Base-by-base conservation (phyloP, 2,329 filamentous ascomycete species). In the Tolypocladium tundrense region DNA sequence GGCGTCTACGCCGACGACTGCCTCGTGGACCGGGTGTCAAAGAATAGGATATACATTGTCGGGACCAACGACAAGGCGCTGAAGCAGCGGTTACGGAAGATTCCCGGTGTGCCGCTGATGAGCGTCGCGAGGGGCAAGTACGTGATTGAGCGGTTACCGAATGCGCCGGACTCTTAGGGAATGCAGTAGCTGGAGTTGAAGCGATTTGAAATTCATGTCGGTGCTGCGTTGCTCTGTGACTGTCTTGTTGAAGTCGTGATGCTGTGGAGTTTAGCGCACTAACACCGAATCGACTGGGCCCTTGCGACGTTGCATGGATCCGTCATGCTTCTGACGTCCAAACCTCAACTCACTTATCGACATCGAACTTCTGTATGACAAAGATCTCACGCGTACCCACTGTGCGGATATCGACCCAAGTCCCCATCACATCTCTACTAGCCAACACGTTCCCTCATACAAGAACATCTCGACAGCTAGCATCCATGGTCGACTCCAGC, bases 91-190 rank as follows among this genome's bases (percentile, higher is more conserved):
- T 81, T 96, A 66, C 81, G 92, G 62, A 97, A 96, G 76, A 72
- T 79, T 50, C 73, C 75, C 45, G 79, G 81, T 72, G 85, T 88
- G 58, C 87, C 87, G 33, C 84, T 90, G 65, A 81, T 96, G 79
- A 91, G 86, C 67, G 90, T 94, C 35, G 89, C 88, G 7, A 83
- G 90, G 67, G 91, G 90, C 52, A 97, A 97, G 74, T 97, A 97
- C 73, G 87, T 93, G 53, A 94, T 99, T 68, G 94, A 97, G 79
- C 84, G 92, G 66, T 74, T 97, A 61, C 92, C 92, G 6, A 89
- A 91, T 72, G 90, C 90, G 42, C 89, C 90, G 40, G 87, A 91
- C 54, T 73, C 65, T 63, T 70, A 68, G 52, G 56, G 53, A 54
- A 37, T 50, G 57, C n/a, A 27, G 56, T 10, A n/a, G 2, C 21